Evolutionary conservation across 768 basidiomycete genomes (phyloP), one percentile per base, ranked within the genome.

Genomic region (Solioccasus polychromus): DNA sequence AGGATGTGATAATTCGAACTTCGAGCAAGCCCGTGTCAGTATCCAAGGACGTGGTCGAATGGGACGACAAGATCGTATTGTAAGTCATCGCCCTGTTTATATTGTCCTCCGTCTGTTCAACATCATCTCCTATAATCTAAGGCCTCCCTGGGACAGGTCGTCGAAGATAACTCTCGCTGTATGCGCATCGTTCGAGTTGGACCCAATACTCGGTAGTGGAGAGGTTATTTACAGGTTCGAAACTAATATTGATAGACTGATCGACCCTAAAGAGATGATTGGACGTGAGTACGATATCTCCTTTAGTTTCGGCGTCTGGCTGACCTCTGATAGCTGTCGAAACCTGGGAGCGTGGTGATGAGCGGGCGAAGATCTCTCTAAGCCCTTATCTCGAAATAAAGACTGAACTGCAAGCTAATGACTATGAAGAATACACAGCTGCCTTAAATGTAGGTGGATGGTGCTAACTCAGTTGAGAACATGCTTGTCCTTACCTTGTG

Each of bases 101-200:
- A 15, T n/a, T 9, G 17, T n/a, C 17, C 22, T 14, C 10, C 17
- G 2, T 39, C 25, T 37, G 7, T 15, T 9, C 6, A 31, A 3
- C 14, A n/a, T n/a, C n/a, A n/a, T n/a, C n/a, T n/a, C n/a, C n/a
- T n/a, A n/a, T n/a, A n/a, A n/a, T n/a, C n/a, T n/a, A n/a, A 50
- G 51, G 8, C 24, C 50, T 5, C 24, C 22, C n/a, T n/a, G n/a
- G 1, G 19, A 50, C 20, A 3, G 9, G 17, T 30, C 28, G 35
- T 26, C 14, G 4, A 35, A 11, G 24, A 18, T 49, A 22, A 17
- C 4, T 2, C 15, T 52, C 35, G 29, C 35, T 2, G 17, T 45
- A 3, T 11, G 23, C 26, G 51, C 48, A 10, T 50, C 51, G 4
- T 52, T 39, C 18, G 48, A 52, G 9, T 10, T 45, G n/a, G 40